phyloP scores from a whole-genome alignment of 441 rosid genomes.

The Brassica hybrid region DNA sequence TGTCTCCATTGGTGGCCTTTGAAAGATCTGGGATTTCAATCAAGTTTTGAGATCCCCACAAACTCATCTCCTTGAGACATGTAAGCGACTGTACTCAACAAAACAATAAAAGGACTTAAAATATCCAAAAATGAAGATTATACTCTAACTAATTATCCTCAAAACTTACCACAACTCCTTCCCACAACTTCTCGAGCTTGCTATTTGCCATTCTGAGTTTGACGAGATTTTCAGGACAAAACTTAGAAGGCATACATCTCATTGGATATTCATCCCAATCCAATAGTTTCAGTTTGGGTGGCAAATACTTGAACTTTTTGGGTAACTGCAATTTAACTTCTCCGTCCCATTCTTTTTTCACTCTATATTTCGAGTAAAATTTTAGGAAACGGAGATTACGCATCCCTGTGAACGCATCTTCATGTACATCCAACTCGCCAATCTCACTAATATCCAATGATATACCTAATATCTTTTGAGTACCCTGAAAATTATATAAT shows the following conservation, averaged over 20 bases:
- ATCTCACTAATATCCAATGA: not conserved
- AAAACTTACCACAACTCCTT: not conserved
- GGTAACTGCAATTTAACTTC: not conserved
- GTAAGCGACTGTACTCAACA: not conserved
- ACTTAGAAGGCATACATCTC: not conserved
- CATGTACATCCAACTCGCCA: not conserved
- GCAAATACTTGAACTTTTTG: not conserved
- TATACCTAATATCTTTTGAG: not conserved
- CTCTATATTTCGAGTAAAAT: too few relatives aligned
- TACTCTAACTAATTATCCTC: not conserved
- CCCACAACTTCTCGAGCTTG: not conserved
- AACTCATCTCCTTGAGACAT: not conserved
- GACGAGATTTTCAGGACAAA: not conserved
- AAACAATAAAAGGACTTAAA: not conserved
- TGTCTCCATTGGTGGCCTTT: not conserved
- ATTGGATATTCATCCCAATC: not conserved
- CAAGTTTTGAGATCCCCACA: not conserved
- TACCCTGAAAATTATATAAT: conserved; percentile 9
- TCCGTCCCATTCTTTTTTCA: too few relatives aligned
- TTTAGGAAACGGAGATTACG: not conserved
- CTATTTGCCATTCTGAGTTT: not conserved
- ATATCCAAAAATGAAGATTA: too few relatives aligned
- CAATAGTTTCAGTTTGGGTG: not conserved
- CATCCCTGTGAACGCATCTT: not conserved
- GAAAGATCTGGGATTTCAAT: not conserved